phyloP scores from a whole-genome alignment of 1,139 yeast species.

The Geotrichum aggregatum region DNA sequence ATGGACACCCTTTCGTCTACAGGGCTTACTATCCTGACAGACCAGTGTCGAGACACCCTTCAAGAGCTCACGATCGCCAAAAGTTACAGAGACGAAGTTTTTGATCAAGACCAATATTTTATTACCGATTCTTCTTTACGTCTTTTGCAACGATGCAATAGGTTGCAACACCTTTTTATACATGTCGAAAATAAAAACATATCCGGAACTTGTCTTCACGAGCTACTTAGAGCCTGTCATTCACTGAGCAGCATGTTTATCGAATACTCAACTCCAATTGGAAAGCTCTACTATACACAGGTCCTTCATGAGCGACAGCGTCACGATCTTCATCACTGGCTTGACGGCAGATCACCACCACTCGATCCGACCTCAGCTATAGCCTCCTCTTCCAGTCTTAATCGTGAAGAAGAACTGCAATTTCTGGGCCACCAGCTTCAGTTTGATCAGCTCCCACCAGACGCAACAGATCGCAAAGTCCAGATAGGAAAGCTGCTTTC shows the following conservation, averaged over 20 bases:
- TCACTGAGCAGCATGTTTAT: neutral
- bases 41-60: neutral
- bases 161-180: slow-evolving; percentile 5
- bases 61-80: slow-evolving; percentile 8
- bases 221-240: neutral
- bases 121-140: slow-evolving; percentile 1
- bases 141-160: neutral
- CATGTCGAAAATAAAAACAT: neutral
- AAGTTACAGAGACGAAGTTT: neutral
- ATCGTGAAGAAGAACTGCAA: too few relatives aligned
- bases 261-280: slow-evolving; percentile 8
- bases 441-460: too few relatives aligned
- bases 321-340: neutral
- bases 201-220: neutral
- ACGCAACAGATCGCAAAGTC: too few relatives aligned
- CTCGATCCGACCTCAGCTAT: slow-evolving; percentile 2
- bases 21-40: neutral
- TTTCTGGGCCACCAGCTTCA: too few relatives aligned
- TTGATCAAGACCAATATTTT: neutral
- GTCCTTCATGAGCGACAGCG: too few relatives aligned
- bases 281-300: too few relatives aligned
- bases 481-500: too few relatives aligned
- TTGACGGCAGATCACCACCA: neutral
- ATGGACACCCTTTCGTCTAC: slow-evolving; percentile 5
- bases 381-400: too few relatives aligned